These are phyloP conservation scores for Alternaria postmessia DNA, from an alignment of 2,329 filamentous ascomycete genomes.

Conservation along the genomic window DNA sequence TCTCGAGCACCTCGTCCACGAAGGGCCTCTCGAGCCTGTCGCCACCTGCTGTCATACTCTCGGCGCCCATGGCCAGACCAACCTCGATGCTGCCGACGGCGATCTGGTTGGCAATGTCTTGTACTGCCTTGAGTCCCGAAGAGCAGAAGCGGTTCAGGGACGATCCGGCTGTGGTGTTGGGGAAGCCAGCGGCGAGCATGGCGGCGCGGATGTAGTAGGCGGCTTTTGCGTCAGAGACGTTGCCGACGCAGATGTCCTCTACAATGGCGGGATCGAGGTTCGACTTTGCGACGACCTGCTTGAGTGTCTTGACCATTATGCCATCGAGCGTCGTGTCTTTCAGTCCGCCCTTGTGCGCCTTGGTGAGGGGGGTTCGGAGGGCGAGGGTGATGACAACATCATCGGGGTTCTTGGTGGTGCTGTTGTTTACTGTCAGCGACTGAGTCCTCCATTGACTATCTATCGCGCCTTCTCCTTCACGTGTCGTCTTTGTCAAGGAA, in stretches of 20 bases:
- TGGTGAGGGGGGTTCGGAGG: slow-evolving; percentile 85
- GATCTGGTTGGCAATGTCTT: slow-evolving; percentile 94
- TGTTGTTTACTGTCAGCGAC: slow-evolving; percentile 50
- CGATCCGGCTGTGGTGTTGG: slow-evolving; percentile 83
- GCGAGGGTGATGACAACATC: slow-evolving; percentile 97
- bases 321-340: slow-evolving; percentile 93
- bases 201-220: slow-evolving; percentile 92
- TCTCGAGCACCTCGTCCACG: slow-evolving; percentile 75
- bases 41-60: slow-evolving; percentile 81
- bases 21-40: slow-evolving; percentile 77
- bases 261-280: slow-evolving; percentile 81
- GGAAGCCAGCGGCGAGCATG: slow-evolving; percentile 88
- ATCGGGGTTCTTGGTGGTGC: slow-evolving; percentile 90
- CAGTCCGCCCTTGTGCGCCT: slow-evolving; percentile 90
- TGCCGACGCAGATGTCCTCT: slow-evolving; percentile 91
- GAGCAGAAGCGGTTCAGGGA: slow-evolving; percentile 97
- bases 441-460: background rate
- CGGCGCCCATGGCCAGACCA: slow-evolving; percentile 86
- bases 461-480: background rate
- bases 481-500: slow-evolving; percentile 8
- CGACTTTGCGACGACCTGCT: slow-evolving; percentile 69
- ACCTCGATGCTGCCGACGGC: slow-evolving; percentile 80
- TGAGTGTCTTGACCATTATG: slow-evolving; percentile 81
- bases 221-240: slow-evolving; percentile 86
- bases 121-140: slow-evolving; percentile 91